Evolutionary conservation across 225 moss, liverwort and hornwort genomes (phyloP), one percentile per base, ranked within the genome.

Genomic region (Pseudoscleropodium purum): DNA sequence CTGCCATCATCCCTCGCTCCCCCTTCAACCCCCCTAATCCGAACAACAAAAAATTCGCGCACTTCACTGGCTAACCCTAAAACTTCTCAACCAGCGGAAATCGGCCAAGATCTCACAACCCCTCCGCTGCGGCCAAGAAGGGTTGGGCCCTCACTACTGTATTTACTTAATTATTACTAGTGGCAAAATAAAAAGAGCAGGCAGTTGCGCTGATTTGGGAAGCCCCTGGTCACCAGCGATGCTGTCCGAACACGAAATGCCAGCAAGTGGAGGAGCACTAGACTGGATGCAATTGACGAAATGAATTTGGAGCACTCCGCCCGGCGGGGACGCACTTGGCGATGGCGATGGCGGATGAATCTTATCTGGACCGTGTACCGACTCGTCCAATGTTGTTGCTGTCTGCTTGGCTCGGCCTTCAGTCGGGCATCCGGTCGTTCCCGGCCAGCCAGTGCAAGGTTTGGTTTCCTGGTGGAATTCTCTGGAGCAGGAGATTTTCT

Each of bases 1-100:
- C 93, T 90, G 90, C 89, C 88, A 90, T 91, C 85, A 79, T 59
- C 54, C 62, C 41, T 78, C 75, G 62, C 90, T 75, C 56, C 18
- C 16, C 37, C 65, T 43, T 66, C 33, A 19, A 29, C 56, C 27
- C 26, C 49, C 49, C 4, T 5, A 49, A 47, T 9, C 64, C 8
- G 34, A 34, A 11, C n/a, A 66, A 18, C 15, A 16, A 15, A 52
- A 51, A 66, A 87, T 37, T 62, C 41, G 49, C 24, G 33, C 72
- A 41, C 84, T 57, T 41, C 57, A 33, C 41, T 39, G 60, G 61
- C 61, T 13, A 85, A 75, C 85, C 75, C 75, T 34, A 85, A 75
- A 85, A 68, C 86, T 85, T 75, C 85, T 60, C 27, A 88, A 57
- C 67, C 51, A 56, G 33, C 64, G 39, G 62, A 62, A 86, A 45